These are phyloP conservation scores for Thraustochytrium striatum DNA, from an alignment of 352 stramenopile genomes.

Conservation along the genomic window DNA sequence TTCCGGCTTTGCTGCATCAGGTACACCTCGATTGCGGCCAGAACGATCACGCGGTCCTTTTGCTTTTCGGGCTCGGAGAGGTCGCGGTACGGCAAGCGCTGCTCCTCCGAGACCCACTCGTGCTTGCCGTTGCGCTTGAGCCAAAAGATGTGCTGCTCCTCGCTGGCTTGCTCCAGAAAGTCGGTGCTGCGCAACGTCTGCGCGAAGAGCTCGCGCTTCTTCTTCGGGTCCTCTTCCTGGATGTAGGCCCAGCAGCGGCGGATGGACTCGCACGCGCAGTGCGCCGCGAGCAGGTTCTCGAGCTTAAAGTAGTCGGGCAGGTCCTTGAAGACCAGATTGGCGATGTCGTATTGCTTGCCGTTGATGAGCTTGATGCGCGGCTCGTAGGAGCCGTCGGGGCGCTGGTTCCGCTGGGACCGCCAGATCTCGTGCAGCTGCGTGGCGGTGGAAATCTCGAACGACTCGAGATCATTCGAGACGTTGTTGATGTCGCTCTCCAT, in stretches of 20 bases:
- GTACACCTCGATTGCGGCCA: conserved; percentile 32
- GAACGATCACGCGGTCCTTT: conserved; percentile 44
- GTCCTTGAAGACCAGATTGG: conserved; percentile 36
- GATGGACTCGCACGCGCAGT: conserved; percentile 45
- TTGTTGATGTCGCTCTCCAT: conserved; percentile 1
- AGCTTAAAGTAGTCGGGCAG: conserved; percentile 49
- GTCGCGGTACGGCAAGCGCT: conserved; percentile 18
- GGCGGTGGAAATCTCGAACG: conserved; percentile 47
- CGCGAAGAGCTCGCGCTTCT: neutral
- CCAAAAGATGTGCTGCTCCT: conserved; percentile 46
- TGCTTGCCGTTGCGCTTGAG: conserved; percentile 41
- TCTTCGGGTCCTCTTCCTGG: neutral
- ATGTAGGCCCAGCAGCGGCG: conserved; percentile 20
- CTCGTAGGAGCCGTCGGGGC: conserved; percentile 36
- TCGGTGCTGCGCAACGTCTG: conserved; percentile 6
- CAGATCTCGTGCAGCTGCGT: conserved; percentile 46
- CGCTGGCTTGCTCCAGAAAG: conserved; percentile 43
- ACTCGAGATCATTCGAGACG: conserved; percentile 24
- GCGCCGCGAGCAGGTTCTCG: conserved; percentile 42
- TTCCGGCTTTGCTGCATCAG: too few relatives aligned
- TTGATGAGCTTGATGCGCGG: conserved; percentile 42
- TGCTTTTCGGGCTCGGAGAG: conserved; percentile 31
- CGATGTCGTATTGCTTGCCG: conserved; percentile 29
- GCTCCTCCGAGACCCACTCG: conserved; percentile 39
- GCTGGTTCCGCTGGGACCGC: neutral